These are phyloP conservation scores for Mrakia blollopis DNA, from an alignment of 768 basidiomycete genomes.

Conservation along the genomic window DNA sequence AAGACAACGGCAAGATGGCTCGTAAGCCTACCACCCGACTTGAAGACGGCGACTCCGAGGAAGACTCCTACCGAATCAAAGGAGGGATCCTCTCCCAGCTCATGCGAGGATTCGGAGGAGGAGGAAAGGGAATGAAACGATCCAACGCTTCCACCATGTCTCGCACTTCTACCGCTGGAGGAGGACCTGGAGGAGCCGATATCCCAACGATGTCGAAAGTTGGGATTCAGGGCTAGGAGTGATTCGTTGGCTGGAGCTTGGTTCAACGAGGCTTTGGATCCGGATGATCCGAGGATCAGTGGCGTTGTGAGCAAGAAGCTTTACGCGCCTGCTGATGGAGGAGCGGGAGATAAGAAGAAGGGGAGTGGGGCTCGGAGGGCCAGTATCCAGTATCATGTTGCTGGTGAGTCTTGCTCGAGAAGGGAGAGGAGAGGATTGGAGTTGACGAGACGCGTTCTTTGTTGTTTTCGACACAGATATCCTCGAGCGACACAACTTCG, in stretches of 20 bases:
- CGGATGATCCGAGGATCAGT: slow-evolving; percentile 1
- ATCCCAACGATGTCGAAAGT: slow-evolving; percentile 11
- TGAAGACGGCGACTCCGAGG: slow-evolving; percentile 9
- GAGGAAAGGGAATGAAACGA: neutral
- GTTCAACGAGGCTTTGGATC: slow-evolving; percentile 18
- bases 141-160: neutral
- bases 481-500: slow-evolving; percentile 10
- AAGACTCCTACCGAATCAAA: slow-evolving; percentile 1
- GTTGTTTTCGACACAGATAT: slow-evolving; percentile 9
- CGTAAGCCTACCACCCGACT: slow-evolving; percentile 1
- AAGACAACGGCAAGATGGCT: neutral
- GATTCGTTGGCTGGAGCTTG: slow-evolving; percentile 13
- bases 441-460: neutral
- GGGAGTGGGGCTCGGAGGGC: slow-evolving; percentile 33
- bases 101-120: slow-evolving; percentile 2
- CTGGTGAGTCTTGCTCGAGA: slow-evolving; percentile 34
- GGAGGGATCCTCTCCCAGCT: slow-evolving; percentile 21
- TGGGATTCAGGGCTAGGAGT: slow-evolving; percentile 14
- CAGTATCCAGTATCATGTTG: slow-evolving; percentile 39
- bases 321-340: neutral
- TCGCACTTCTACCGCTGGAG: neutral
- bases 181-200: neutral
- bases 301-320: slow-evolving; percentile 17
- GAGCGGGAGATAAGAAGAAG: slow-evolving; percentile 26
- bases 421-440: too few relatives aligned